Conservation (phyloP, 306 rosid species). For the Sechiopsis laciniata region DNA sequence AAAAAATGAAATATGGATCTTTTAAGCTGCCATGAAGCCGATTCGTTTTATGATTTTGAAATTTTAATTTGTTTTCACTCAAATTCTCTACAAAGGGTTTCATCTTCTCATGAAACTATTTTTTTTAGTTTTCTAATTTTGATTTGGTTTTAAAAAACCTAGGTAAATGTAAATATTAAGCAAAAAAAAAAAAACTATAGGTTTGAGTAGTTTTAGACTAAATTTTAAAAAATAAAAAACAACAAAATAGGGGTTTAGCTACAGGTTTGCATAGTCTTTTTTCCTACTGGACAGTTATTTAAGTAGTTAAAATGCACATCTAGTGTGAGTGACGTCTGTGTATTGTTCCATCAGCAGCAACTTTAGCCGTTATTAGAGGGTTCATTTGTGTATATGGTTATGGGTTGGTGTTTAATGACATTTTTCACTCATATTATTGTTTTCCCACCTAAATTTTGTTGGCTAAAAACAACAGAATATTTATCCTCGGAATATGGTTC, state of each 20-base stretch:
- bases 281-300: neutral
- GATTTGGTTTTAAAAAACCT: no score
- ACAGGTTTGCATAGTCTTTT: neutral
- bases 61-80: no score
- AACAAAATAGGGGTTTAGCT: no score
- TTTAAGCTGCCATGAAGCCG: no score
- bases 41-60: no score
- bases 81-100: no score
- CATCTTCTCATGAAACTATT: no score
- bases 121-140: no score
- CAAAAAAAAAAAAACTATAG: no score
- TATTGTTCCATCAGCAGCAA: constrained; percentile 5
- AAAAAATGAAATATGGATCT: neutral
- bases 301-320: neutral
- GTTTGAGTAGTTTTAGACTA: no score
- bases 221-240: no score
- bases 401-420: neutral
- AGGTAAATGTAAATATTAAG: no score
- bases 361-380: neutral
- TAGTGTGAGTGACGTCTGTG: neutral
- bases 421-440: neutral
- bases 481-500: neutral
- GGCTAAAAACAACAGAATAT: neutral
- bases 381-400: neutral
- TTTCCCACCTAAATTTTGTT: neutral